Evolutionary conservation across 169 alveolate genomes (phyloP).

Genomic region (Cryptosporidium ubiquitum): DNA sequence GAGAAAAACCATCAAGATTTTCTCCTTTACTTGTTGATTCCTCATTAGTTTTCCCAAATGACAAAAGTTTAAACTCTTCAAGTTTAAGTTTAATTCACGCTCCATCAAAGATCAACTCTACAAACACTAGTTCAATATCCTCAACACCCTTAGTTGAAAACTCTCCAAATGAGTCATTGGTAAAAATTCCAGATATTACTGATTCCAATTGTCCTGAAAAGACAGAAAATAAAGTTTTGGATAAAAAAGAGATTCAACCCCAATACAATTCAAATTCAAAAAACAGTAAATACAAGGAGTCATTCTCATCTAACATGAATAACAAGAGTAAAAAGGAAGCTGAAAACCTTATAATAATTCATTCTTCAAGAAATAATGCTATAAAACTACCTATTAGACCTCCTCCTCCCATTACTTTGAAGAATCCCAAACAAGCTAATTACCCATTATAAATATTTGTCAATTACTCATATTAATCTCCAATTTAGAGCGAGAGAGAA

Average conservation of each 20-base stretch:
- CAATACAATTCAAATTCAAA: neutral
- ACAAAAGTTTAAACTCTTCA: neutral
- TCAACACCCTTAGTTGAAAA: conserved; percentile 16
- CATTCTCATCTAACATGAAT: conserved; percentile 20
- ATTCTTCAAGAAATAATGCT: conserved; percentile 21
- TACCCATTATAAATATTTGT: neutral
- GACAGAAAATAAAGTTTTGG: neutral
- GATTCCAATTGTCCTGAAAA: neutral
- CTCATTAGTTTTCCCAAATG: conserved; percentile 18
- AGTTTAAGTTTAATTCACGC: neutral
- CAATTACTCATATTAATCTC: neutral
- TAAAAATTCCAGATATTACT: neutral
- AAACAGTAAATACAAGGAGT: neutral
- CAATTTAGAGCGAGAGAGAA: too few relatives aligned
- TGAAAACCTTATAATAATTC: neutral
- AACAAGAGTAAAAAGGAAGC: neutral
- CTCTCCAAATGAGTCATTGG: conserved; percentile 27
- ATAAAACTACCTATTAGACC: conserved; percentile 34
- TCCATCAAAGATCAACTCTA: neutral
- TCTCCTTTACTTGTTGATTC: conserved; percentile 49
- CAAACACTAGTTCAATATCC: conserved; percentile 14
- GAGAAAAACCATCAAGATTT: conserved; percentile 52
- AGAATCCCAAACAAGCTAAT: neutral
- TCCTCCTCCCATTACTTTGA: conserved; percentile 24
- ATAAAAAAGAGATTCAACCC: conserved; percentile 2